Percentiles rank a stretch among this genome's conserved stretches.
Evolutionary conservation across 805 yeast genomes (phyloP).

Genomic region (Hyphopichia homilentoma): DNA sequence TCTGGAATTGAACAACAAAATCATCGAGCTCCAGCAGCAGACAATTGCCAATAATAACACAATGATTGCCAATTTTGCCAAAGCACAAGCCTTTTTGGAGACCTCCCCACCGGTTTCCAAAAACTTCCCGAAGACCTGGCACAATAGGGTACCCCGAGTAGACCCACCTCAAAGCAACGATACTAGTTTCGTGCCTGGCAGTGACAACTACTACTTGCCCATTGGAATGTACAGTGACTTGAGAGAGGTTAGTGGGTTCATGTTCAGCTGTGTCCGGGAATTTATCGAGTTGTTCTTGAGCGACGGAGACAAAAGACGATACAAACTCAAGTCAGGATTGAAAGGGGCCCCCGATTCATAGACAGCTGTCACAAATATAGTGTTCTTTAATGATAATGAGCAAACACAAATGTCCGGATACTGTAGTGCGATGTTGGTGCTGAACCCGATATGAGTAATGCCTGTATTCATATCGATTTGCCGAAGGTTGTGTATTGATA

Average conservation of each 20-base stretch:
- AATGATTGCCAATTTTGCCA: conserved; percentile 20
- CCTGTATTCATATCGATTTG: too few relatives aligned
- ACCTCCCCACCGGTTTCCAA: conserved; percentile 21
- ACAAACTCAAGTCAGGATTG: conserved; percentile 13
- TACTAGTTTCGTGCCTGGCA: conserved; percentile 17
- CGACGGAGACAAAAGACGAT: conserved; percentile 6
- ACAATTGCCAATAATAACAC: conserved; percentile 20
- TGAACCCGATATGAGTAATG: too few relatives aligned
- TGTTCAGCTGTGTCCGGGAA: conserved; percentile 28
- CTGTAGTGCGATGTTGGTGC: too few relatives aligned
- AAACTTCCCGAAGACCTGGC: conserved; percentile 30
- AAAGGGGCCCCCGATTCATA: conserved; percentile 7
- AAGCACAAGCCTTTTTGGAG: conserved; percentile 23
- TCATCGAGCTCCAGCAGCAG: conserved; percentile 24
- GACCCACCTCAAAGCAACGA: conserved; percentile 8
- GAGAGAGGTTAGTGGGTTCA: conserved; percentile 27
- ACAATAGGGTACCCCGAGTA: conserved; percentile 13
- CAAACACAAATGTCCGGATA: too few relatives aligned
- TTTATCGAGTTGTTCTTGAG: conserved; percentile 18
- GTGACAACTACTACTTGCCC: conserved; percentile 31
- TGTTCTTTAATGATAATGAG: too few relatives aligned
- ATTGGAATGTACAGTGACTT: conserved; percentile 33
- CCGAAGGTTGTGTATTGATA: too few relatives aligned
- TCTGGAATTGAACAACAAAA: conserved; percentile 15
- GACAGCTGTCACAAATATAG: too few relatives aligned